Evolutionary conservation across 768 basidiomycete genomes (phyloP).

Genomic region (Hericium coralloides): DNA sequence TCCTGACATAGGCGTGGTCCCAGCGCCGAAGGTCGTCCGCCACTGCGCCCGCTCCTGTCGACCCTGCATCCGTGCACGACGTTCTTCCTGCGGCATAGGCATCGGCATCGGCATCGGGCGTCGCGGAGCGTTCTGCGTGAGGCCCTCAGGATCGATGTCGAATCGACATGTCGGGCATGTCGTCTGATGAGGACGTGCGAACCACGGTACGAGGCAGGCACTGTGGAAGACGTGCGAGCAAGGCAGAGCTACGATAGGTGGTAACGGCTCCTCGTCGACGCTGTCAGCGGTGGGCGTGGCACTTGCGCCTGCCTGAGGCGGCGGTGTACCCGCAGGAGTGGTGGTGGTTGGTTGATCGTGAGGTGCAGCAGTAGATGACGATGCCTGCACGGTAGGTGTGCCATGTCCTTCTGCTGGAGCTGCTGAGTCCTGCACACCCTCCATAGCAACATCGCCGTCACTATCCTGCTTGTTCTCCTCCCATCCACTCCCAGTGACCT

Average conservation of each 20-base stretch:
- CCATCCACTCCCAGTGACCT: background rate
- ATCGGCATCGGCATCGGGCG: conserved; percentile 3
- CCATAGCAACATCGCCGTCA: background rate
- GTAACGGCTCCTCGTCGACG: conserved; percentile 10
- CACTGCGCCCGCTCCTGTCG: no score
- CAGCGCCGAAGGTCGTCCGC: no score
- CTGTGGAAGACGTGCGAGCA: conserved; percentile 81
- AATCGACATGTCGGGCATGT: conserved; percentile 82
- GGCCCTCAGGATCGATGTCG: conserved; percentile 70
- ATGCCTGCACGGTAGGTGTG: background rate
- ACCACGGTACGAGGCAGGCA: conserved; percentile 74
- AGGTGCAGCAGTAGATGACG: background rate
- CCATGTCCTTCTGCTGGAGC: no score
- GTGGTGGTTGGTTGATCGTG: background rate
- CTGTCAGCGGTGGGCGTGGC: conserved; percentile 9
- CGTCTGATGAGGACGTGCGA: conserved; percentile 66
- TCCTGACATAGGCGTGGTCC: no score
- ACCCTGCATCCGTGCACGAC: no score
- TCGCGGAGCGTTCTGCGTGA: conserved; percentile 33
- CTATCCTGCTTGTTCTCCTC: background rate
- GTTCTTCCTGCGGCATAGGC: background rate
- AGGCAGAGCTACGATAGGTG: conserved; percentile 59
- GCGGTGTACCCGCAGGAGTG: background rate
- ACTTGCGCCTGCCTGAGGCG: background rate
- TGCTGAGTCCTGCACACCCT: background rate